Base-by-base conservation (phyloP, 441 rosid genomes). In the Gossypium davidsonii region DNA sequence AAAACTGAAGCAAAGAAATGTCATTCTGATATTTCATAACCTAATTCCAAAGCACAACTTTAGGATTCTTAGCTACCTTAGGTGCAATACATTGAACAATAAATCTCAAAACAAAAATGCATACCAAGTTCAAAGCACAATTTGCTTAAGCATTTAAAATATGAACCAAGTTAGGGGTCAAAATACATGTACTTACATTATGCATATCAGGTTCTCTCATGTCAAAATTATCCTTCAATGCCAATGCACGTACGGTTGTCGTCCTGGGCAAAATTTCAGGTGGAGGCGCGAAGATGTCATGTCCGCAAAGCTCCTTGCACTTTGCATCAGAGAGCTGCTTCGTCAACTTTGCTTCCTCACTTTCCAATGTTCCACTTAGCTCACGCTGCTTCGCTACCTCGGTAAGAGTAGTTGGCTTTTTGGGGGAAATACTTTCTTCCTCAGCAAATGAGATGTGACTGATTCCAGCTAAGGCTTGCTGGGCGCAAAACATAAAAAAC, bases 321-420 rank as follows among this genome's bases (percentile, higher is more conserved):
- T 95, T 95, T 18, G 96, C 95, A 83, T 91, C 88, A 77, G 95
- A 95, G 48, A 85, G 78, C 73, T 88, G 97, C 80, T 95, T 95
- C 72, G 77, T 78, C 76, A 91, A 80, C 79, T 64, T 88, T 21
- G 82, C 77, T 71, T 86, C 95, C 15, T 95, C 96, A 6, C 79
- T 88, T 72, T 87, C 95, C 67, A 87, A 67, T 0, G 90, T 85
- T 20, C 98, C 99, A 51, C 92, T 93, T 23, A 95, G 82, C 80
- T 95, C 99, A 18, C 98, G 90, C 87, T 95, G 99, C 84, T 95
- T 95, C 2, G 97, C 91, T 37, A 89, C 90, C 84, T 91, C 99
- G 14, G 97, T 87, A 67, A 91, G 46, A 55, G 91, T 75, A 66
- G 74, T 57, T 0, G 97, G 99, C 82, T 83, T 91, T 69, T 85